These are phyloP conservation scores for Keqinozyma sinolaborantium DNA, from an alignment of 1,139 yeast species.

Conservation along the genomic window DNA sequence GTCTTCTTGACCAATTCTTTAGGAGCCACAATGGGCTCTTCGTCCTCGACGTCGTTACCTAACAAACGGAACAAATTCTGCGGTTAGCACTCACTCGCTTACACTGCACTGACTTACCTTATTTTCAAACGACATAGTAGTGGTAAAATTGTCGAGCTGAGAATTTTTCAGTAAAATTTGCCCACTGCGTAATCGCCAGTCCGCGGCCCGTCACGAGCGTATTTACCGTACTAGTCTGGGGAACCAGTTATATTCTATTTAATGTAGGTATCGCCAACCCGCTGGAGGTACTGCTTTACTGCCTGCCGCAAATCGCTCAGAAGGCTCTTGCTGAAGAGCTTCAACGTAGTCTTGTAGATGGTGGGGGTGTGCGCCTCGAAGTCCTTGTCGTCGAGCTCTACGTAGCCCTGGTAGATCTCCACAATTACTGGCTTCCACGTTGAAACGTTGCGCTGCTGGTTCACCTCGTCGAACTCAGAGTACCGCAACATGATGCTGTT, in stretches of 20 bases:
- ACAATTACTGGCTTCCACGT: slow-evolving; percentile 93
- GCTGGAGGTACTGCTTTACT: slow-evolving; percentile 58
- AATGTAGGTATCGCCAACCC: slow-evolving; percentile 67
- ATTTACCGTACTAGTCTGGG: not conserved
- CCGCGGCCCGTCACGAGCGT: not conserved
- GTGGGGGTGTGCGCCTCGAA: slow-evolving; percentile 60
- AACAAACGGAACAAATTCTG: slow-evolving; percentile 49
- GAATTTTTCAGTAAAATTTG: slow-evolving; percentile 9
- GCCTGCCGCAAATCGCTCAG: slow-evolving; percentile 68
- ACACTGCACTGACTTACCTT: slow-evolving; percentile 36
- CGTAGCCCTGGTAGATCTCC: slow-evolving; percentile 79
- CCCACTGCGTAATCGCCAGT: slow-evolving; percentile 5
- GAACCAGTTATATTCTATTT: slow-evolving; percentile 3
- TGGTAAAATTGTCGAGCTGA: slow-evolving; percentile 5
- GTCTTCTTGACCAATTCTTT: slow-evolving; percentile 79
- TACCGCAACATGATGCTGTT: slow-evolving; percentile 67
- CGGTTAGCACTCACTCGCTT: slow-evolving; percentile 15
- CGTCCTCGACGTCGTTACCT: slow-evolving; percentile 80
- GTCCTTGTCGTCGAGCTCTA: slow-evolving; percentile 73
- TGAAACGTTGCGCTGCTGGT: slow-evolving; percentile 74
- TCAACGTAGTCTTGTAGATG: slow-evolving; percentile 66
- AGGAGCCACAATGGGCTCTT: slow-evolving; percentile 55
- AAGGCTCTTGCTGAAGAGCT: slow-evolving; percentile 64
- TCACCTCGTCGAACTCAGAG: slow-evolving; percentile 66
- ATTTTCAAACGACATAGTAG: slow-evolving; percentile 44